These are phyloP conservation scores for Geotrichum australiense DNA, from an alignment of 1,139 yeast species.

Conservation along the genomic window DNA sequence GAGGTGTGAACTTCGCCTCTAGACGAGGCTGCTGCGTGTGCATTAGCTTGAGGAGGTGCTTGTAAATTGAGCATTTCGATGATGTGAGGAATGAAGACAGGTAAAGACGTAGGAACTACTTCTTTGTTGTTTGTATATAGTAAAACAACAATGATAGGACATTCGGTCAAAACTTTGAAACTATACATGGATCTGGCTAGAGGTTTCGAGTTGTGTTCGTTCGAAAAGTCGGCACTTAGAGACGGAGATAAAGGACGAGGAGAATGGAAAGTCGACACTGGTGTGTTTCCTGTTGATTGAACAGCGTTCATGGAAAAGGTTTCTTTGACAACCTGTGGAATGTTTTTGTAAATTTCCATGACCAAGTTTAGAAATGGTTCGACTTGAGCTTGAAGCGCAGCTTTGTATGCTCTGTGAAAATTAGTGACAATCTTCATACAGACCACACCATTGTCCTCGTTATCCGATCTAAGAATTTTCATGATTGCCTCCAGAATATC, in stretches of 20 bases:
- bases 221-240: conserved; percentile 31
- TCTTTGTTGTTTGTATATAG: conserved; percentile 81
- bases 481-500: conserved; percentile 57
- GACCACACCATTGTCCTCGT: conserved; percentile 91
- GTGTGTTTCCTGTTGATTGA: conserved; percentile 19
- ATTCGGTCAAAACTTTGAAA: conserved; percentile 88
- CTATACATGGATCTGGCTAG: conserved; percentile 61
- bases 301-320: conserved; percentile 41
- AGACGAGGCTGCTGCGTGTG: conserved; percentile 54
- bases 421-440: conserved; percentile 88
- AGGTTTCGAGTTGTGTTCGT: conserved; percentile 33
- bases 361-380: conserved; percentile 74
- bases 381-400: conserved; percentile 55
- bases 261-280: conserved; percentile 31
- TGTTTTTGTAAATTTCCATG: conserved; percentile 68
- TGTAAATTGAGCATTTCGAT: conserved; percentile 68
- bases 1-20: conserved; percentile 48
- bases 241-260: conserved; percentile 42
- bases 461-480: conserved; percentile 60
- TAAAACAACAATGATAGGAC: conserved; percentile 95
- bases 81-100: conserved; percentile 74
- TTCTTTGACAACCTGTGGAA: conserved; percentile 66
- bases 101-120: conserved; percentile 63
- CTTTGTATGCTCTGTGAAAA: conserved; percentile 78
- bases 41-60: conserved; percentile 66